phyloP scores from a whole-genome alignment of 768 basidiomycete genomes.

The Tricholoma bakamatsutake region DNA sequence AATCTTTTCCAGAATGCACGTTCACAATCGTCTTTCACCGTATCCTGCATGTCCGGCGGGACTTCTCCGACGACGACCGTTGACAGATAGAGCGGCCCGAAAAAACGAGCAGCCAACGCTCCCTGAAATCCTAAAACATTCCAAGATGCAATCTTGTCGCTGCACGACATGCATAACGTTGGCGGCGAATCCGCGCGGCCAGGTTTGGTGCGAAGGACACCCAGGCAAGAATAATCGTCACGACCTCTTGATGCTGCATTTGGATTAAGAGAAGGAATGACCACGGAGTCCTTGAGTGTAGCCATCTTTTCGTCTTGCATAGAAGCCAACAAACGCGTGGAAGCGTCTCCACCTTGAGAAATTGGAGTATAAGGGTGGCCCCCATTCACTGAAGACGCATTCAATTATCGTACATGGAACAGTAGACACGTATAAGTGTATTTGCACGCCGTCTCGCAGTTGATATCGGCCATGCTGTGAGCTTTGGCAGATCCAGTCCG shows the following conservation, averaged over 20 bases:
- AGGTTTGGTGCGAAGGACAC: constrained; percentile 88
- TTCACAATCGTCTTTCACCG: constrained; percentile 56
- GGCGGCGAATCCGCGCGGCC: constrained; percentile 86
- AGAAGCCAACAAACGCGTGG: constrained; percentile 69
- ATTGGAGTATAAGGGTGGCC: constrained; percentile 6
- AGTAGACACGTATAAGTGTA: constrained; percentile 71
- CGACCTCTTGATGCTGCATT: constrained; percentile 62
- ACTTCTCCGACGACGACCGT: constrained; percentile 73
- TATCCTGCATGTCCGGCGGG: constrained; percentile 26
- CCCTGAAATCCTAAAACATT: constrained; percentile 82
- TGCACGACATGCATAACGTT: constrained; percentile 86
- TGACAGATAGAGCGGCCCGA: constrained; percentile 60
- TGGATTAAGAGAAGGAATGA: constrained; percentile 27
- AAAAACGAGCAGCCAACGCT: constrained; percentile 53
- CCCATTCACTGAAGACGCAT: constrained; percentile 8
- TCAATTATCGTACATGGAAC: constrained; percentile 37
- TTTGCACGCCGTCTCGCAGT: constrained; percentile 38
- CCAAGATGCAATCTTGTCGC: constrained; percentile 92
- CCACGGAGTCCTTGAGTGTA: constrained; percentile 48
- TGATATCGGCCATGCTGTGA: constrained; percentile 33
- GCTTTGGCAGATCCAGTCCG: constrained; percentile 43
- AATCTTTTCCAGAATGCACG: constrained; percentile 62
- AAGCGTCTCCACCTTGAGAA: constrained; percentile 78
- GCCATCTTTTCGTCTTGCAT: constrained; percentile 75
- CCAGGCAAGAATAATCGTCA: constrained; percentile 67